Conservation (phyloP, 1,284 basidiomycete species). For the Leucocoprinus gongylophorus region DNA sequence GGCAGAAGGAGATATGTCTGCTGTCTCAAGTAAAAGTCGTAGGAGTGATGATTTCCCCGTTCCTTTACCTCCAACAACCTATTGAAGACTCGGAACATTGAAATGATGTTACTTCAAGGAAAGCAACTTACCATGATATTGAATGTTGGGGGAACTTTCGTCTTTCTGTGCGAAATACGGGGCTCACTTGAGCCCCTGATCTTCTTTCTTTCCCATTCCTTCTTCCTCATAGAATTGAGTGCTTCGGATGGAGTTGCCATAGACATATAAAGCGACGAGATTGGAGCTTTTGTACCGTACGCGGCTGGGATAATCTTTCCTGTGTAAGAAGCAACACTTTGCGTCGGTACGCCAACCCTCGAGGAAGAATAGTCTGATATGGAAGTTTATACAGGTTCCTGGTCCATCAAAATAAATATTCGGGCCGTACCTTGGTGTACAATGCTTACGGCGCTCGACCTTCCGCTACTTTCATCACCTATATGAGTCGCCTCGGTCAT, state of each 20-base stretch:
- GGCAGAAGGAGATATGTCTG: constrained; percentile 65
- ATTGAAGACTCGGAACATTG: constrained; percentile 5
- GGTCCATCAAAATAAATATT: constrained; percentile 48
- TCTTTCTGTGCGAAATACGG: constrained; percentile 52
- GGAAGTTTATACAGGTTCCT: constrained; percentile 56
- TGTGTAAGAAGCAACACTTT: constrained; percentile 25
- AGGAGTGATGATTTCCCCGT: constrained; percentile 74
- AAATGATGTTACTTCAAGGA: constrained; percentile 10
- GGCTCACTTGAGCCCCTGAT: constrained; percentile 30
- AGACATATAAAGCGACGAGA: constrained; percentile 64
- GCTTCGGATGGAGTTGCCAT: constrained; percentile 42
- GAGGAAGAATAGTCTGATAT: constrained; percentile 44
- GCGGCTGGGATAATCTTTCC: constrained; percentile 24
- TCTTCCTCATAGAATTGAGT: constrained; percentile 11
- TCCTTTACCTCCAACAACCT: constrained; percentile 74
- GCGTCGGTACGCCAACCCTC: constrained; percentile 7
- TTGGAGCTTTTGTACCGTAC: constrained; percentile 35
- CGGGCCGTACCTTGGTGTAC: constrained; percentile 53
- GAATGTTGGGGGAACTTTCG: constrained; percentile 66
- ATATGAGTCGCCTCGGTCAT: not conserved
- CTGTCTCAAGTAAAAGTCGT: constrained; percentile 64
- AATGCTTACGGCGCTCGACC: constrained; percentile 1
- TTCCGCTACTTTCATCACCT: not conserved
- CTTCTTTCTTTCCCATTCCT: constrained; percentile 44
- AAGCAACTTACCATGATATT: constrained; percentile 62